phyloP scores from a whole-genome alignment of 192 early-diverging fungal species.

The Coemansia sp. region DNA sequence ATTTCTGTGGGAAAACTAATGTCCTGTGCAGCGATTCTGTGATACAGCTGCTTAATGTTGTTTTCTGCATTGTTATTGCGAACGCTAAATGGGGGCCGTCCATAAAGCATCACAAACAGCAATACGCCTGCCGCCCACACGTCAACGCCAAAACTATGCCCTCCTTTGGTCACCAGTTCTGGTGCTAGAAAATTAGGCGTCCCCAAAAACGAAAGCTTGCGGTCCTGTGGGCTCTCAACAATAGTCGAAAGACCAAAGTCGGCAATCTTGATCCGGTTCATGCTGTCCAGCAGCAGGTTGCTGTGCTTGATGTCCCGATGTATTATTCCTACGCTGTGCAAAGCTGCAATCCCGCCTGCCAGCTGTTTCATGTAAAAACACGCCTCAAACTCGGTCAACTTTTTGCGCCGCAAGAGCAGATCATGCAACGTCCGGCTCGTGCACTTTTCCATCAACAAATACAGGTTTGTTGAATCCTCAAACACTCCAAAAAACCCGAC shows the following conservation, averaged over 20 bases:
- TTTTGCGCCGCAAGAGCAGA: constrained; percentile 71
- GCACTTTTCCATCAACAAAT: constrained; percentile 91
- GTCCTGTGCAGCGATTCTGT: constrained; percentile 32
- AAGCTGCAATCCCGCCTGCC: constrained; percentile 72
- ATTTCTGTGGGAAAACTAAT: constrained; percentile 69
- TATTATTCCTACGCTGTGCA: constrained; percentile 79
- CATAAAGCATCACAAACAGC: constrained; percentile 88
- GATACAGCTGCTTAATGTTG: constrained; percentile 45
- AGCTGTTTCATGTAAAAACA: constrained; percentile 85
- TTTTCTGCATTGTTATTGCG: constrained; percentile 14
- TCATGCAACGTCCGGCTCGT: constrained; percentile 84
- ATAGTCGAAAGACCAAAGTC: constrained; percentile 95
- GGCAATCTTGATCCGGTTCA: constrained; percentile 86
- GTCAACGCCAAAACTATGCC: constrained; percentile 93
- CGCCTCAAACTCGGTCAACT: constrained; percentile 86
- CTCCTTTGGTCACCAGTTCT: constrained; percentile 84
- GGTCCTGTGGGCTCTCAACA: constrained; percentile 73
- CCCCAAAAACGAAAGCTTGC: constrained; percentile 95
- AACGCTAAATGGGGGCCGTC: constrained; percentile 78
- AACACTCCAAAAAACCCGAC: constrained; percentile 80
- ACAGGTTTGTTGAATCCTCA: constrained; percentile 85
- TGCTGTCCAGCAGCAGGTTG: constrained; percentile 81
- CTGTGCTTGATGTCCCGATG: constrained; percentile 96
- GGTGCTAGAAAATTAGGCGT: constrained; percentile 99
- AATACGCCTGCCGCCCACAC: constrained; percentile 93